Conservation (phyloP, 1,139 yeast species). For the Lodderomyces theae region DNA sequence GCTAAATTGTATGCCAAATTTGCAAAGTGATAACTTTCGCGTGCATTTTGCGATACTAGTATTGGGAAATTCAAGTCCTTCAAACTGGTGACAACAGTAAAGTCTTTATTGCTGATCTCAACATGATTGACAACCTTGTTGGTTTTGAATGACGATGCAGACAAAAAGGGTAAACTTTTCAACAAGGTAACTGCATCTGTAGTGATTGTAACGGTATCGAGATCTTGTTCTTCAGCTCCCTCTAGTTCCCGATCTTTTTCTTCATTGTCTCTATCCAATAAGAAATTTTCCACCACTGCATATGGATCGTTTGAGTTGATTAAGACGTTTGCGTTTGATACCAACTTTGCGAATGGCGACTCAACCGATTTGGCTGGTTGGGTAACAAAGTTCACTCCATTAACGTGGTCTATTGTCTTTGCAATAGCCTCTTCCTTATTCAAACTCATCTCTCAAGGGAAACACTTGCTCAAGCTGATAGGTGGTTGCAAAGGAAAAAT, state of each 20-base stretch:
- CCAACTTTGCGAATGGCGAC: slow-evolving; percentile 27
- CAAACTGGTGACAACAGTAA: slow-evolving; percentile 61
- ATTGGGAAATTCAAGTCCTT: slow-evolving; percentile 67
- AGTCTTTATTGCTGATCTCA: slow-evolving; percentile 57
- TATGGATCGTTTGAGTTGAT: slow-evolving; percentile 56
- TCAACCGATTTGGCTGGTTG: slow-evolving; percentile 48
- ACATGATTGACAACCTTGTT: slow-evolving; percentile 59
- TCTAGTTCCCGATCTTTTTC: slow-evolving; percentile 3
- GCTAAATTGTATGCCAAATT: slow-evolving; percentile 54
- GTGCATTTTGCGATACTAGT: slow-evolving; percentile 58
- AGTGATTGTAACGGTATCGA: slow-evolving; percentile 45
- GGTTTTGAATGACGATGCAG: slow-evolving; percentile 36
- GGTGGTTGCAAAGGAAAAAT: no score
- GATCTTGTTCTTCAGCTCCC: slow-evolving; percentile 13
- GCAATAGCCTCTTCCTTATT: slow-evolving; percentile 18
- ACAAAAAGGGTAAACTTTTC: slow-evolving; percentile 53
- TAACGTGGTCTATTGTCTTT: slow-evolving; percentile 22
- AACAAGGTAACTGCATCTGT: slow-evolving; percentile 55
- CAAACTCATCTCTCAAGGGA: slow-evolving; percentile 13
- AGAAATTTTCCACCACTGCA: slow-evolving; percentile 36
- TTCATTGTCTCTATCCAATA: slow-evolving; percentile 17
- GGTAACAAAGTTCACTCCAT: slow-evolving; percentile 36
- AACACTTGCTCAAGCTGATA: background rate
- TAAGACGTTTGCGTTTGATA: slow-evolving; percentile 30
- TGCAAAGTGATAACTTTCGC: slow-evolving; percentile 53